A percentile compares a stretch with the other conserved stretches of the same genome.
Evolutionary conservation across 2,329 filamentous ascomycete genomes (phyloP).

Genomic region (Trichoderma gracile): DNA sequence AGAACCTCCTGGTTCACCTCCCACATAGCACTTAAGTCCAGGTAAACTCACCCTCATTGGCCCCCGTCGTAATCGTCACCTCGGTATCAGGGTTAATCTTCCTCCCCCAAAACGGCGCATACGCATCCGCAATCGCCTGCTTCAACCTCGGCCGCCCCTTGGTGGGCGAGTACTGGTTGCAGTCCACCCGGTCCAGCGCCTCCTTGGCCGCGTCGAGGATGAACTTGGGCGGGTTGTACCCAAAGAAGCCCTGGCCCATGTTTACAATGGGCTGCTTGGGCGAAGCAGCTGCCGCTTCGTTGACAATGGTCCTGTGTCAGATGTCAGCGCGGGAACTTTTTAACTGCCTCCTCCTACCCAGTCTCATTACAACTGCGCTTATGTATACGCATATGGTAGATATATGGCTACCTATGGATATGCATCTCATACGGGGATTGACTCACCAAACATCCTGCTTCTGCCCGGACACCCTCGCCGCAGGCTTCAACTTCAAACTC

Average conservation of each 20-base stretch:
- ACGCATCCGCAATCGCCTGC: constrained; percentile 90
- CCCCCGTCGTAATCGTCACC: constrained; percentile 89
- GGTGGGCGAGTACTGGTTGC: constrained; percentile 97
- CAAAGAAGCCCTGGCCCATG: constrained; percentile 72
- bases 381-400: too few relatives aligned
- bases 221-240: constrained; percentile 91
- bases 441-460: constrained; percentile 56
- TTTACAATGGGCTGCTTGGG: constrained; percentile 66
- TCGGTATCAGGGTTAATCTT: constrained; percentile 85
- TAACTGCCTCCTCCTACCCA: background rate
- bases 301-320: constrained; percentile 61
- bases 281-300: constrained; percentile 64
- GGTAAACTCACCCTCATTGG: constrained; percentile 63
- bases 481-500: constrained; percentile 51
- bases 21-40: too few relatives aligned
- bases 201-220: constrained; percentile 89
- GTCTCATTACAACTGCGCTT: background rate
- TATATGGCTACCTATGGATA: background rate
- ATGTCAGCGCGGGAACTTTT: background rate
- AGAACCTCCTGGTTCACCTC: background rate
- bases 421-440: background rate
- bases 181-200: constrained; percentile 86
- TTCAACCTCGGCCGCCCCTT: constrained; percentile 88
- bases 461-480: constrained; percentile 51
- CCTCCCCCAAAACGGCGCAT: constrained; percentile 84